These are phyloP conservation scores for Penicillium sp. DNA, from an alignment of 2,329 filamentous ascomycete species.

Conservation along the genomic window DNA sequence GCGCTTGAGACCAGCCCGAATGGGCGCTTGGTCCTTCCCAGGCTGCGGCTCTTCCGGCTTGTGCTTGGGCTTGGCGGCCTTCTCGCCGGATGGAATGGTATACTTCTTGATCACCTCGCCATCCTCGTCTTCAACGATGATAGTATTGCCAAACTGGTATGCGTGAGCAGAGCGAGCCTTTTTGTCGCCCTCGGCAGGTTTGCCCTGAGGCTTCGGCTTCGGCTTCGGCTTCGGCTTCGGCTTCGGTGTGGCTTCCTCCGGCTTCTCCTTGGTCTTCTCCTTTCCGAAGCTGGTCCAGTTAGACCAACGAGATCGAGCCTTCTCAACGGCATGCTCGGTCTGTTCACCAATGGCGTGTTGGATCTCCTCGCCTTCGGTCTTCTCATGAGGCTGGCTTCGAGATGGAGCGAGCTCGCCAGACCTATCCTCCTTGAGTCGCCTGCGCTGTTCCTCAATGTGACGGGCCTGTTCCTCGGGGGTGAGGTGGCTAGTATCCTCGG, in stretches of 20 bases:
- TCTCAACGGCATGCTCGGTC: constrained; percentile 36
- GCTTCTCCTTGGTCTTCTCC: constrained; percentile 21
- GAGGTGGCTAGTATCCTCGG: constrained; percentile 54
- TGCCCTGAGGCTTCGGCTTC: constrained; percentile 19
- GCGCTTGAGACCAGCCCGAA: constrained; percentile 55
- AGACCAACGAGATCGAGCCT: constrained; percentile 51
- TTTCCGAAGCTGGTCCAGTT: constrained; percentile 48
- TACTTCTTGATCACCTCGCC: constrained; percentile 70
- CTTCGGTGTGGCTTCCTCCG: constrained; percentile 31
- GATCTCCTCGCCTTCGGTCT: constrained; percentile 47
- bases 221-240: constrained; percentile 17
- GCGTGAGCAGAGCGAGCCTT: constrained; percentile 60
- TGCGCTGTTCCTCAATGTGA: constrained; percentile 55
- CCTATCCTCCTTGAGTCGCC: constrained; percentile 56
- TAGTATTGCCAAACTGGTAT: constrained; percentile 70
- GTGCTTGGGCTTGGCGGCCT: constrained; percentile 25
- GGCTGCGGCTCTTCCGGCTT: constrained; percentile 16
- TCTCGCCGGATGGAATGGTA: constrained; percentile 56
- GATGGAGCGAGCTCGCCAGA: constrained; percentile 51
- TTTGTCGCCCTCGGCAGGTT: constrained; percentile 23
- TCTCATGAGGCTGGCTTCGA: constrained; percentile 43
- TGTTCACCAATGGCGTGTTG: constrained; percentile 41
- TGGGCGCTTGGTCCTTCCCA: constrained; percentile 37
- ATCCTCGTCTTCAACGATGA: constrained; percentile 69
- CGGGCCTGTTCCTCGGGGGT: constrained; percentile 62